These are phyloP conservation scores for Candida pseudofarinosa DNA, from an alignment of 805 yeast species.

Conservation along the genomic window DNA sequence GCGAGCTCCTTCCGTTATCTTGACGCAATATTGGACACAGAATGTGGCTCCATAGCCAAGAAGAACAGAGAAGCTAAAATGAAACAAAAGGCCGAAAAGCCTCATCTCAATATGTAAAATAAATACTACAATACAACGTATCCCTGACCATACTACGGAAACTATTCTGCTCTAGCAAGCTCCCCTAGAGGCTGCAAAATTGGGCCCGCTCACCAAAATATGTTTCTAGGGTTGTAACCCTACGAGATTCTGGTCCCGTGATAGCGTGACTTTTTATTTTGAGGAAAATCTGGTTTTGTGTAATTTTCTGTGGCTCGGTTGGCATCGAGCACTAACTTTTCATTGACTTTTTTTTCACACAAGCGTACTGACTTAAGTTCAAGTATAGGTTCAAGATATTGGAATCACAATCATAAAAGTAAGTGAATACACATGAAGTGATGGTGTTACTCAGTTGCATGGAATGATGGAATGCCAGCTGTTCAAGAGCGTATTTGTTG, in stretches of 20 bases:
- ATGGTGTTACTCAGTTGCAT: background rate
- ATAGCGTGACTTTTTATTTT: background rate
- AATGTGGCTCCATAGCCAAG: conserved; percentile 81
- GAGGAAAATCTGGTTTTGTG: background rate
- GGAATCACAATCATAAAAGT: background rate
- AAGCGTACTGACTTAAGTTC: background rate
- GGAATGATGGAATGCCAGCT: background rate
- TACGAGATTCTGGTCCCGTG: background rate
- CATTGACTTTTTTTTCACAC: background rate
- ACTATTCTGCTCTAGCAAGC: too few species aligned
- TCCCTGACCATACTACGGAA: too few species aligned
- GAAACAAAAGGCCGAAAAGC: conserved; percentile 49
- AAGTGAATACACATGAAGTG: background rate
- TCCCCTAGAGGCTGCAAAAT: background rate
- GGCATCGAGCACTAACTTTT: background rate
- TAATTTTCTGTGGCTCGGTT: background rate
- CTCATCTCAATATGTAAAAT: too few species aligned
- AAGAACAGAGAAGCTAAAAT: conserved; percentile 64
- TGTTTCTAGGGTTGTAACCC: background rate
- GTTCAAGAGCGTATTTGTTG: background rate
- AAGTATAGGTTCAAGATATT: background rate
- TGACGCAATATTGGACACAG: conserved; percentile 87
- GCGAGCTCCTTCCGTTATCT: conserved; percentile 96
- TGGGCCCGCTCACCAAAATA: background rate
- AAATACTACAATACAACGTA: too few species aligned